Conservation (phyloP, 2,329 filamentous ascomycete genomes). For the Cladosporium velox region DNA sequence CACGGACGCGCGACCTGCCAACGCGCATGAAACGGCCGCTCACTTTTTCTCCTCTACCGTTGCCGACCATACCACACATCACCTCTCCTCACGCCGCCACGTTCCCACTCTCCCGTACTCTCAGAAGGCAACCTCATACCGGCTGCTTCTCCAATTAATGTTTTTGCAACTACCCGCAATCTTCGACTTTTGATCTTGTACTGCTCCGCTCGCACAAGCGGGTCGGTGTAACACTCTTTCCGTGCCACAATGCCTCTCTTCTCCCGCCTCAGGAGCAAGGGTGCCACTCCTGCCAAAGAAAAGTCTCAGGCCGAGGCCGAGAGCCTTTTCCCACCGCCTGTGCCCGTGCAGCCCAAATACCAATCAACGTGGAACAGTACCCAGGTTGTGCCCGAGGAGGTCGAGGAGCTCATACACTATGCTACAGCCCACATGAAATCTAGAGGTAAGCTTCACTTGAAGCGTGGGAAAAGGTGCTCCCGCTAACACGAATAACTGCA, state of each 20-base stretch:
- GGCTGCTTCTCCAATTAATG: slow-evolving; percentile 12
- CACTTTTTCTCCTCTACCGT: slow-evolving; percentile 12
- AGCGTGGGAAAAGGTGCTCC: background rate
- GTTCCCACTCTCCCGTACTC: background rate
- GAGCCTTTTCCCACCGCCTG: slow-evolving; percentile 16
- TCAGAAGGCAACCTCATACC: background rate
- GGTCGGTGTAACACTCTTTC: slow-evolving; percentile 1
- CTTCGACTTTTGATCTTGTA: background rate
- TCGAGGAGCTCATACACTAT: slow-evolving; percentile 79
- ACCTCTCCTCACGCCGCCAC: slow-evolving; percentile 11
- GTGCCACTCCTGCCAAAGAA: slow-evolving; percentile 61
- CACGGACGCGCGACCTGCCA: slow-evolving; percentile 14
- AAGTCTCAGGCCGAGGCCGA: slow-evolving; percentile 48
- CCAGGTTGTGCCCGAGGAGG: slow-evolving; percentile 82
- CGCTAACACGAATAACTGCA: slow-evolving; percentile 17
- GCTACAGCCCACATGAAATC: slow-evolving; percentile 92
- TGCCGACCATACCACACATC: slow-evolving; percentile 11
- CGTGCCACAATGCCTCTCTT: slow-evolving; percentile 56
- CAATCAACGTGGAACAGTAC: slow-evolving; percentile 81
- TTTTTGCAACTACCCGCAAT: background rate
- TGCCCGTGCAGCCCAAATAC: slow-evolving; percentile 73
- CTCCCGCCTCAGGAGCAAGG: slow-evolving; percentile 72
- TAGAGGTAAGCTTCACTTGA: slow-evolving; percentile 66
- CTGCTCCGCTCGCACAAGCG: slow-evolving; percentile 8
- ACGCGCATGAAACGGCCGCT: slow-evolving; percentile 18